Base-by-base conservation (phyloP, 1,284 basidiomycete genomes). In the Cutaneotrichosporon mucoides region DNA sequence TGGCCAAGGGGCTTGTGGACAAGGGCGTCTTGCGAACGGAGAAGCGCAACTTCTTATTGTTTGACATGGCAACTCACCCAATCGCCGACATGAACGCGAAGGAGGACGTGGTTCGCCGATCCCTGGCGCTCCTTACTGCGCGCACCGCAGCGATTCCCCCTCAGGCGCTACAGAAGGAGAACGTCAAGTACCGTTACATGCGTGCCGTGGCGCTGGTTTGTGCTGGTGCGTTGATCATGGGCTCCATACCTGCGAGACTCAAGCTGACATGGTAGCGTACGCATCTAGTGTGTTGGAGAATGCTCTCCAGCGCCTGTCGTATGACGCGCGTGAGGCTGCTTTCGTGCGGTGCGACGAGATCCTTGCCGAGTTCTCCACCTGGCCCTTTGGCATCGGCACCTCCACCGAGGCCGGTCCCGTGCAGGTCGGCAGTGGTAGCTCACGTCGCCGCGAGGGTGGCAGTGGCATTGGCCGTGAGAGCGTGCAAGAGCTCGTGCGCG, bases 41-140 rank as follows among this genome's bases (percentile, higher is more conserved):
- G 77, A 96, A 96, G 76, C 89, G 92, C 74, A 96, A 96, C 78
- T 96, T 96, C 78, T 83, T 96, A 48, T 82, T 96, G n/a, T 96
- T 96, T 77, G 93, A 97, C 80, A 96, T 96, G 93, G 92, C 93
- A 16, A 96, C 93, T 0, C 93, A 96, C 76, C 93, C 93, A 1
- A 88, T 96, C 57, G 90, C 92, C 7, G 93, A 96, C 77, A 84
- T 90, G 34, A 88, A 89, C 60, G 88, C 87, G 12, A 96, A 97
- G 76, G 91, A 93, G 71, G 82, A 84, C 62, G 85, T 96, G 69
- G 82, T 96, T 67, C 80, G 82, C 13, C 87, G 93, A 45, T 83
- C 88, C 42, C 83, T 90, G 42, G 78, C 86, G 6, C 83, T 96
- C 40, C 83, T 96, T 67, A 92, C 91, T 2, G 83, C 88, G 4